Percentiles rank a stretch among this genome's conserved stretches.
These are phyloP conservation scores for Apostasia shenzhenica DNA, from an alignment of 106 monocot species.

Conservation along the genomic window DNA sequence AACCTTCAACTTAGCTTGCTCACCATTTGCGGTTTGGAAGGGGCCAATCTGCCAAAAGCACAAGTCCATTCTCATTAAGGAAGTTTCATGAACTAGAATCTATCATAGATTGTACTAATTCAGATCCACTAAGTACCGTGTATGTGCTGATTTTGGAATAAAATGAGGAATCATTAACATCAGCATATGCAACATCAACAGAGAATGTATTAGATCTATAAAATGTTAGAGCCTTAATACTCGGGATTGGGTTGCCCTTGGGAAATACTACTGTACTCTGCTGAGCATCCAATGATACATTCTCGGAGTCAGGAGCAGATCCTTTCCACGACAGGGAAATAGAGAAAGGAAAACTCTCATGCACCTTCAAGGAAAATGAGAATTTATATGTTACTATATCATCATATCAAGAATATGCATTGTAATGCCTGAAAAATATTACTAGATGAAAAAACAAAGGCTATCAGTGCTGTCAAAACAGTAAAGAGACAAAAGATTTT, in stretches of 20 bases:
- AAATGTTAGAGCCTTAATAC: conserved; percentile 48
- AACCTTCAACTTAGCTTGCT: conserved; percentile 75
- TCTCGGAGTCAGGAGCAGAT: conserved; percentile 30
- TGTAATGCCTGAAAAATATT: no score
- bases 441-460: no score
- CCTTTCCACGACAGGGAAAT: conserved; percentile 84
- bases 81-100: no score
- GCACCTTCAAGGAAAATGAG: conserved; percentile 35
- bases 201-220: conserved; percentile 52
- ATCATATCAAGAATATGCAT: no score
- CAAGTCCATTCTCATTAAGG: no score
- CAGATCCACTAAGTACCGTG: conserved; percentile 29
- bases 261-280: conserved; percentile 64
- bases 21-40: conserved; percentile 59
- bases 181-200: conserved; percentile 52
- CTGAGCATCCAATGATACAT: conserved; percentile 32
- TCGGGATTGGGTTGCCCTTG: conserved; percentile 60
- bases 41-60: conserved; percentile 73
- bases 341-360: conserved; percentile 83
- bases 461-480: no score
- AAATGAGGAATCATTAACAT: conserved; percentile 22
- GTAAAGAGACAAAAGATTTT: no score
- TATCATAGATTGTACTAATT: no score
- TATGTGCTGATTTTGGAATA: conserved; percentile 72
- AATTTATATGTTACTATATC: no score